phyloP scores from a whole-genome alignment of 441 rosid species.

The Manihot esculenta region DNA sequence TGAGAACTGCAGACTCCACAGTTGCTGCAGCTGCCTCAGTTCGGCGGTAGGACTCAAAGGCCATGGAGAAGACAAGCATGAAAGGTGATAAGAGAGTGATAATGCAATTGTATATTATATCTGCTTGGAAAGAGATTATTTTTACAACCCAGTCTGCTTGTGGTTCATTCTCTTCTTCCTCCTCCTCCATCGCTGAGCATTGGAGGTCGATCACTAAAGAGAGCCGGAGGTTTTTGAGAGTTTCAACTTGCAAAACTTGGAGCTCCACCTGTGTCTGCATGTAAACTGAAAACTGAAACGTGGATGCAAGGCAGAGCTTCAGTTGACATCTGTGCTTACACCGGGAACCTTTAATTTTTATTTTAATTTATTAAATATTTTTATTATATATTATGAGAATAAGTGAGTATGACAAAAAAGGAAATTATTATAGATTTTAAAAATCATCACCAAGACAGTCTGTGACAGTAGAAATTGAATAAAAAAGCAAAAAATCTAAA shows the following conservation, averaged over 20 bases:
- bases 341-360: not conserved
- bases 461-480: too few relatives aligned
- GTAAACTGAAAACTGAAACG: slow-evolving; percentile 27
- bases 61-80: slow-evolving; percentile 30
- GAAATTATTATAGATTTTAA: too few relatives aligned
- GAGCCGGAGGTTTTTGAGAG: not conserved
- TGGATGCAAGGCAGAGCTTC: slow-evolving; percentile 15
- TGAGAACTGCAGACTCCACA: slow-evolving; percentile 40
- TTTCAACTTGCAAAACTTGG: not conserved
- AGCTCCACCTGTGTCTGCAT: slow-evolving; percentile 21
- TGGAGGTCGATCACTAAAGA: not conserved
- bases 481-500: too few relatives aligned
- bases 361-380: too few relatives aligned
- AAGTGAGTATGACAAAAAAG: too few relatives aligned
- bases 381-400: too few relatives aligned
- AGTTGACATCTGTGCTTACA: slow-evolving; percentile 24
- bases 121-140: slow-evolving; percentile 50
- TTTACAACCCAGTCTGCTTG: slow-evolving; percentile 45
- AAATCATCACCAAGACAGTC: too few relatives aligned
- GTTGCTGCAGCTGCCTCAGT: slow-evolving; percentile 37
- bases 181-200: slow-evolving; percentile 16
- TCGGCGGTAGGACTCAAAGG: slow-evolving; percentile 49
- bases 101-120: slow-evolving; percentile 47
- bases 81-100: slow-evolving; percentile 47
- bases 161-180: slow-evolving; percentile 29